Evolutionary conservation across 2,329 filamentous ascomycete genomes (phyloP), one percentile per base, ranked within the genome.

Genomic region (Colletotrichum horii): DNA sequence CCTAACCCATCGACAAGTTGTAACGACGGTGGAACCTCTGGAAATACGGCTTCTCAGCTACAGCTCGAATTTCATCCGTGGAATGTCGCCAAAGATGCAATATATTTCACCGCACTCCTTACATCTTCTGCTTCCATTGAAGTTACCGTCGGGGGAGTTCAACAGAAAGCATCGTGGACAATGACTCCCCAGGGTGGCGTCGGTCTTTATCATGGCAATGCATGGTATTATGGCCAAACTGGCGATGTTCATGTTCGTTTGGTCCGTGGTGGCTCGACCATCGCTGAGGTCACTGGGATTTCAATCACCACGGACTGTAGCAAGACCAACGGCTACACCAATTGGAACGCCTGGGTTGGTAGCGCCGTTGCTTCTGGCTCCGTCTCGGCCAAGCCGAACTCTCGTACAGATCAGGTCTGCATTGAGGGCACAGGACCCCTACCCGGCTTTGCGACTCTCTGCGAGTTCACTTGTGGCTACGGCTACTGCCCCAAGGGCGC

Each of bases 361-460:
- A 61, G 34, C 3, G 30, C 19, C n/a, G 4, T 4, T 11, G 22
- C 22, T 3, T 24, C 55, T 0, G 36, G 36, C 36, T 58, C 38
- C 56, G 16, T n/a, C 4, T 22, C 36, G 1, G 66, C n/a, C 14
- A 52, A 30, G 7, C 58, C 48, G 5, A 6, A 48, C 3, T 61
- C 66, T 4, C 36, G 36, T 43, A 55, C 48, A 4, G 19, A 69
- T 2, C 65, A 79, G 36, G 77, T 77, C 30, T 82, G 81, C 32
- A 66, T 78, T 6, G 77, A 78, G 26, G 82, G 82, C 15, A 79
- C 77, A 11, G 58, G 52, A 2, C 11, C 26, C 2, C 16, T 43
- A 0, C 22, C 15, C 4, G 26, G 84, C 71, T 84, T 83, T 32
- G 36, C 66, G 2, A 84, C 82, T 2, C 81, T 86, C 4, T 86